Base-by-base conservation (phyloP, 345 rosid genomes). In the Rubroshorea leprosula region DNA sequence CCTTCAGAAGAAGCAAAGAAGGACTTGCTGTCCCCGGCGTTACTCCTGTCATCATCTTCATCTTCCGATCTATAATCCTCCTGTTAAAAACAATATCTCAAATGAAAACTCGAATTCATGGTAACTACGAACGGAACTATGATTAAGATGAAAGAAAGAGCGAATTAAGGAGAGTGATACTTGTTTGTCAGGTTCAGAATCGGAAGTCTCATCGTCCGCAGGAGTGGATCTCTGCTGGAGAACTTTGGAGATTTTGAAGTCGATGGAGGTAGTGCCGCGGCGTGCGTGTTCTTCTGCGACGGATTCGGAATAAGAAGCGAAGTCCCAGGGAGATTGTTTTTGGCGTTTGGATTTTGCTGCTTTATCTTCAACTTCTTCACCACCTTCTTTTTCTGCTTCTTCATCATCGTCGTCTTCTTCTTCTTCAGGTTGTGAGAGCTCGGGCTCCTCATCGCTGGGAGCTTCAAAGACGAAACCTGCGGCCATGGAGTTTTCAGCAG, bases 281-380 rank as follows among this genome's bases (percentile, higher is more conserved):
- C 96, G 97, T 13, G 87, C 81, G 73, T 92, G 96, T 70, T 92
- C 98, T 45, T 92, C 97, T 17, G 87, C 83, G 0, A 84, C 93
- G 47, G 96, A 80, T 71, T 83, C 90, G 7, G 95, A 83, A 61
- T 80, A 89, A 12, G 89, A 68, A 49, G 86, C 83, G 54, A 93
- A 89, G 66, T 93, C 96, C 97, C 96, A 89, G 6, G 97, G 97
- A 12, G 99, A 89, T 49, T 86, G 97, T 4, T 64, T 66, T 49
- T 68, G 73, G 17, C 54, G 54, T 41, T 55, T 53, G 1, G 52
- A 26, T 35, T 46, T 62, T 8, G 65, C 46, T 20, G 68, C 57
- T 29, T 63, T 74, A 17, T 68, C 72, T 41, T 74, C 72, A 0
- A 47, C 77, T 14, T 55, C 72, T 11, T 25, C 71, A 13, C 24